phyloP scores from a whole-genome alignment of 495 filamentous ascomycete species.

The Delitschia confertaspora region DNA sequence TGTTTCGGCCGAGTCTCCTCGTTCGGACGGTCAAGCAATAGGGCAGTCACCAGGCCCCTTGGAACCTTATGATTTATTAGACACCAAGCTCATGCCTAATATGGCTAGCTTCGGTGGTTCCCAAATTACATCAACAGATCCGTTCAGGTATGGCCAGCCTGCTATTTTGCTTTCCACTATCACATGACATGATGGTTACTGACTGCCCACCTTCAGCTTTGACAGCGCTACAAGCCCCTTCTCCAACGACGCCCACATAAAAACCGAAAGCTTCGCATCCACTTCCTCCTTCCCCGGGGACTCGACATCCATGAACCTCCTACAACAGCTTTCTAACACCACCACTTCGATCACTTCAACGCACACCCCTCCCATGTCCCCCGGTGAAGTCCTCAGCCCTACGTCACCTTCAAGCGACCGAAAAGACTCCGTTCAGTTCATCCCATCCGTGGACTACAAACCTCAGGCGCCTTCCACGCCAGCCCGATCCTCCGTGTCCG shows the following conservation, averaged over 20 bases:
- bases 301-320: conserved; percentile 12
- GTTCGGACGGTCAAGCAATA: conserved; percentile 8
- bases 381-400: too few relatives aligned
- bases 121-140: conserved; percentile 19
- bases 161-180: not conserved
- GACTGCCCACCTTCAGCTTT: conserved; percentile 11
- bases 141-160: conserved; percentile 17
- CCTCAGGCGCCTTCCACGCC: conserved; percentile 12
- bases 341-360: too few relatives aligned
- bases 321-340: conserved; percentile 20
- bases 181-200: not conserved
- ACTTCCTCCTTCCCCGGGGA: conserved; percentile 16
- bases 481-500: conserved; percentile 19
- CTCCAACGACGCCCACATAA: conserved; percentile 4
- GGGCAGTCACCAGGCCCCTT: conserved; percentile 14
- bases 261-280: conserved; percentile 11
- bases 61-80: conserved; percentile 4
- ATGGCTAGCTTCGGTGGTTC: conserved; percentile 16
- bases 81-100: conserved; percentile 9
- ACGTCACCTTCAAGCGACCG: too few relatives aligned
- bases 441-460: not conserved
- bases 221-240: conserved; percentile 14
- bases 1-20: conserved; percentile 15
- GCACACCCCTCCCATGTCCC: conserved; percentile 28
- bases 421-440: conserved; percentile 4